Conservation (phyloP, 140 eudicot genomes). For the Oenanthe javanica region DNA sequence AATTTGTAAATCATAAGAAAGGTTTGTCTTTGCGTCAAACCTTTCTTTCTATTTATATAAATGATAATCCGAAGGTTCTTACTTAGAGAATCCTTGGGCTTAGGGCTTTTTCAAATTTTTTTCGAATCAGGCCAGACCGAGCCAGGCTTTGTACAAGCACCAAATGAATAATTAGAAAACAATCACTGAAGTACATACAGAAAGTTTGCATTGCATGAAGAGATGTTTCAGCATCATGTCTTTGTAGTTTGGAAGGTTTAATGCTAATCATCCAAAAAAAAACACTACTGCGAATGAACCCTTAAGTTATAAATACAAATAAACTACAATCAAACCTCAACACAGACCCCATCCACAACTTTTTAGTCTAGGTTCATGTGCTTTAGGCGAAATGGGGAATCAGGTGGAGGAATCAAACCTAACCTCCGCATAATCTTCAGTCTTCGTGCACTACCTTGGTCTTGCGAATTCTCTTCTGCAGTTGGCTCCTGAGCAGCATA, state of each 20-base stretch:
- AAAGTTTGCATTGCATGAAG: not conserved
- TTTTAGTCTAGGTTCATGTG: conserved; percentile 14
- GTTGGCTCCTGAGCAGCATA: conserved; percentile 22
- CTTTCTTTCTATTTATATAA: no score
- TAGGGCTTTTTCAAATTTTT: no score
- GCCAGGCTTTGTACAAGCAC: not conserved
- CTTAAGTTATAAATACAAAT: not conserved
- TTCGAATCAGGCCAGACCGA: no score
- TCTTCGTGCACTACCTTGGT: conserved; percentile 29
- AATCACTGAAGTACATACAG: not conserved
- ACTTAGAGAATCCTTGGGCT: no score
- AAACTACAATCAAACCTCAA: not conserved
- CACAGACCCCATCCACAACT: not conserved
- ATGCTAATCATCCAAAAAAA: not conserved
- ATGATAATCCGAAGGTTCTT: no score
- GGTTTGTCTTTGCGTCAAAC: no score
- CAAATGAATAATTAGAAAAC: not conserved
- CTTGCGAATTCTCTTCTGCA: conserved; percentile 17
- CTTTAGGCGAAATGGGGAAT: conserved; percentile 48
- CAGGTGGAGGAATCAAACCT: conserved; percentile 55
- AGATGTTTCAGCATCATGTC: not conserved
- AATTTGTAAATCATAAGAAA: no score
- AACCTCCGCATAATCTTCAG: conserved; percentile 68
- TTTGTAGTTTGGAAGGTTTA: not conserved
- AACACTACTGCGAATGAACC: not conserved